Evolutionary conservation across 176 grass and related monocot species (phyloP).

Genomic region (Eremochloa ophiuroides): DNA sequence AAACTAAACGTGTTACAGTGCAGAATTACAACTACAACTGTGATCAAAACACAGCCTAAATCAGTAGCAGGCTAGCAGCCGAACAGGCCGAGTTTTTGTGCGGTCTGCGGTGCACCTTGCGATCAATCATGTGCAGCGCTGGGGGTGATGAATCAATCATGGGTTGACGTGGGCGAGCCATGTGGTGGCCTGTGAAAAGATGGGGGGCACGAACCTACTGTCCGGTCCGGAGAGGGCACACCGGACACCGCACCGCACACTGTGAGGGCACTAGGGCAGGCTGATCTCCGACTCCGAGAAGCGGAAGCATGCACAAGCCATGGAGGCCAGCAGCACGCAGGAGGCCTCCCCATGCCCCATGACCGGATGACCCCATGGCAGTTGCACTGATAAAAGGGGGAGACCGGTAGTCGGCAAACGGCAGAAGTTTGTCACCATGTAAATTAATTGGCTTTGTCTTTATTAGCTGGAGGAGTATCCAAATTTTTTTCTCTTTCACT

Average conservation of each 20-base stretch:
- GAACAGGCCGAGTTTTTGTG: not conserved
- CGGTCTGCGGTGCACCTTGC: not conserved
- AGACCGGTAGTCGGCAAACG: not conserved
- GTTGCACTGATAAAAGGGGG: not conserved
- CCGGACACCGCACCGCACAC: not conserved
- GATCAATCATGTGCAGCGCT: constrained; percentile 23
- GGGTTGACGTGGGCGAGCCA: constrained; percentile 32
- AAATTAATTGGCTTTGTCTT: not conserved
- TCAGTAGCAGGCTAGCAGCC: too few relatives aligned
- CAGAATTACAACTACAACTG: too few relatives aligned
- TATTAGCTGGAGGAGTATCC: not conserved
- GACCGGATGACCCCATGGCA: too few relatives aligned
- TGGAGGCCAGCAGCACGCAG: not conserved
- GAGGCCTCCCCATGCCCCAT: too few relatives aligned
- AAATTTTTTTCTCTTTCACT: too few relatives aligned
- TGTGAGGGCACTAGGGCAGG: too few relatives aligned
- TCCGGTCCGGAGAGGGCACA: not conserved
- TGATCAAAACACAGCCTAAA: too few relatives aligned
- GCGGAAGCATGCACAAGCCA: too few relatives aligned
- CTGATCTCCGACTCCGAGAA: too few relatives aligned
- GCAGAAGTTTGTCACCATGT: not conserved
- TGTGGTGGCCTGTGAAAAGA: constrained; percentile 38
- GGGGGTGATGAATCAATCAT: not conserved
- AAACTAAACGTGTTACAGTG: too few relatives aligned
- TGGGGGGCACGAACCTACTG: not conserved